Conservation (phyloP, 768 basidiomycete genomes). For the Leccinum truebloodii region DNA sequence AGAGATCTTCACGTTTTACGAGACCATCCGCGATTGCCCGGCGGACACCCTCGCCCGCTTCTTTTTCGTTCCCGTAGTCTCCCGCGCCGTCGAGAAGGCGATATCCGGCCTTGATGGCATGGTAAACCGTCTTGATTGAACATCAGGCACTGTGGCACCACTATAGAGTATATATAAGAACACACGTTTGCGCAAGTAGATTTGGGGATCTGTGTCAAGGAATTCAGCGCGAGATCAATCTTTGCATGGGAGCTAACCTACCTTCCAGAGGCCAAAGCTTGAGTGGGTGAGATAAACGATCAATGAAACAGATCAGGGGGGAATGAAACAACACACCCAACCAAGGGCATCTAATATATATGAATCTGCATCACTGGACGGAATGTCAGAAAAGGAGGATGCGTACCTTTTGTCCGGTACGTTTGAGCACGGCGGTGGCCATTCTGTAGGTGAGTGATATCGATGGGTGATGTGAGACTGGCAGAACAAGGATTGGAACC, state of each 20-base stretch:
- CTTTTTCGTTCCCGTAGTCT: constrained; percentile 89
- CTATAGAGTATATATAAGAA: constrained; percentile 1
- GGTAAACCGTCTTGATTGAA: constrained; percentile 64
- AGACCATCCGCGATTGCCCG: constrained; percentile 80
- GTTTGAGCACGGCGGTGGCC: constrained; percentile 54
- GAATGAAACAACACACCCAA: constrained; percentile 47
- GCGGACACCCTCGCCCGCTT: constrained; percentile 76
- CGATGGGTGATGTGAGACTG: constrained; percentile 11
- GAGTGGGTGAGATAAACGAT: constrained; percentile 3
- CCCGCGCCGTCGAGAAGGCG: constrained; percentile 85
- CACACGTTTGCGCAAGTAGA: constrained; percentile 60
- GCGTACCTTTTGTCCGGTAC: constrained; percentile 59
- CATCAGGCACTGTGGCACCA: constrained; percentile 2
- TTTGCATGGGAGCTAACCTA: constrained; percentile 22
- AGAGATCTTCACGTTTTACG: constrained; percentile 86
- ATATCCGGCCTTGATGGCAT: constrained; percentile 84
- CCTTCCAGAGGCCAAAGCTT: constrained; percentile 77
- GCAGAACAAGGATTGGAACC: not conserved
- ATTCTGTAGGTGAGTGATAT: constrained; percentile 35
- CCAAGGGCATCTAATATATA: constrained; percentile 62
- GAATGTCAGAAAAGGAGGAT: not conserved
- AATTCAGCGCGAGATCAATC: constrained; percentile 3
- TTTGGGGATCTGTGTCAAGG: constrained; percentile 50
- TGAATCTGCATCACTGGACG: not conserved
- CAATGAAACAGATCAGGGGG: not conserved